phyloP scores from a whole-genome alignment of 768 basidiomycete species.

The Megacollybia marginata region DNA sequence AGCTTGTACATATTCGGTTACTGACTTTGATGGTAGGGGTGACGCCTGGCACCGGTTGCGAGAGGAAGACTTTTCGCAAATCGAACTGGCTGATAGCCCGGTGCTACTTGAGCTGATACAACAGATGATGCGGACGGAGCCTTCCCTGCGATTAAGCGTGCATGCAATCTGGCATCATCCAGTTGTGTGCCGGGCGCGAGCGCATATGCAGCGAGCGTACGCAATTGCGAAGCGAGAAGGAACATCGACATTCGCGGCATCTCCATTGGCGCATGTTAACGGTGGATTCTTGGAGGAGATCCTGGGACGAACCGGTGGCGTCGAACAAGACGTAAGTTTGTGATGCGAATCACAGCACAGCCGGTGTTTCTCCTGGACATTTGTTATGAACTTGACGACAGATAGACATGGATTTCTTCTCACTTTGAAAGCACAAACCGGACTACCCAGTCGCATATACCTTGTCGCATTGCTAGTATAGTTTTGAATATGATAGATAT shows the following conservation, averaged over 20 bases:
- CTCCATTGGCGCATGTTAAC: slow-evolving; percentile 53
- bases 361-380: not conserved
- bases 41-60: slow-evolving; percentile 91
- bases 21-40: slow-evolving; percentile 52
- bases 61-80: slow-evolving; percentile 84
- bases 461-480: slow-evolving; percentile 3
- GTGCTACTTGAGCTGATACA: slow-evolving; percentile 63
- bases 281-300: slow-evolving; percentile 62
- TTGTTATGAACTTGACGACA: not conserved
- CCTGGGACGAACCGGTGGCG: slow-evolving; percentile 28
- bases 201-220: slow-evolving; percentile 51
- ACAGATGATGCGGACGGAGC: slow-evolving; percentile 73
- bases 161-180: slow-evolving; percentile 52
- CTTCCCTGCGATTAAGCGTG: slow-evolving; percentile 49
- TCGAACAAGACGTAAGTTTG: slow-evolving; percentile 30
- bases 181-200: slow-evolving; percentile 56
- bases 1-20: slow-evolving; percentile 10
- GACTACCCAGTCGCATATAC: slow-evolving; percentile 6
- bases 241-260: slow-evolving; percentile 43
- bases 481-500: not conserved
- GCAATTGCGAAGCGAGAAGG: slow-evolving; percentile 25
- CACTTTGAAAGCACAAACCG: not conserved
- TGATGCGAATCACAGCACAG: slow-evolving; percentile 13
- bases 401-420: not conserved
- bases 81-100: slow-evolving; percentile 59